Percentiles rank a stretch among this genome's conserved stretches.
Conservation (phyloP, 306 rosid genomes). For the Senna tora region DNA sequence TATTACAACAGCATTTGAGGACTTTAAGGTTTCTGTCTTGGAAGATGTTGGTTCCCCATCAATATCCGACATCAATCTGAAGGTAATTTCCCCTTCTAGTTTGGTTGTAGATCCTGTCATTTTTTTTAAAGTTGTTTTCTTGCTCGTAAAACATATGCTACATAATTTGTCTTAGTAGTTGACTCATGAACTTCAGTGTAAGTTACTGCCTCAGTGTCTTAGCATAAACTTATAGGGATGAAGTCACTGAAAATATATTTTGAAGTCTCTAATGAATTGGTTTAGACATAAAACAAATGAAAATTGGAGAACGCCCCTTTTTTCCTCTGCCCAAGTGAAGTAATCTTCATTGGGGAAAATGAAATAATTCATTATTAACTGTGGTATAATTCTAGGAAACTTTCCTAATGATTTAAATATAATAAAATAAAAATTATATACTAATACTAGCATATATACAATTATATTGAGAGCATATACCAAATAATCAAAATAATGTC, state of each 20-base stretch:
- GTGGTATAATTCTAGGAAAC: conserved; percentile 10
- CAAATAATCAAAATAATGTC: background rate
- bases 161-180: conserved; percentile 7
- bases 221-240: conserved; percentile 20
- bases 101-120: conserved; percentile 13
- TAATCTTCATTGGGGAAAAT: conserved; percentile 14
- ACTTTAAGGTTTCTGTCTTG: conserved; percentile 64
- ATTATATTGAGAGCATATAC: background rate
- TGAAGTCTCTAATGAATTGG: conserved; percentile 23
- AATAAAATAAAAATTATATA: conserved; percentile 7
- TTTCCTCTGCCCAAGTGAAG: background rate
- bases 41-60: conserved; percentile 60
- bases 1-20: conserved; percentile 72
- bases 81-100: conserved; percentile 52
- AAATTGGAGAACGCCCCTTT: conserved; percentile 3
- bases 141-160: conserved; percentile 18
- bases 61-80: conserved; percentile 77
- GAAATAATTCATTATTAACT: background rate
- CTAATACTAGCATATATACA: conserved; percentile 12
- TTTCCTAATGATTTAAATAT: background rate
- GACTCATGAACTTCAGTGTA: no score
- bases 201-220: conserved; percentile 20
- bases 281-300: conserved; percentile 1
- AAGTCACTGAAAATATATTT: conserved; percentile 24
- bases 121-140: conserved; percentile 29